Base-by-base conservation (phyloP, 495 filamentous ascomycete genomes). In the Aspergillus nanangensis region DNA sequence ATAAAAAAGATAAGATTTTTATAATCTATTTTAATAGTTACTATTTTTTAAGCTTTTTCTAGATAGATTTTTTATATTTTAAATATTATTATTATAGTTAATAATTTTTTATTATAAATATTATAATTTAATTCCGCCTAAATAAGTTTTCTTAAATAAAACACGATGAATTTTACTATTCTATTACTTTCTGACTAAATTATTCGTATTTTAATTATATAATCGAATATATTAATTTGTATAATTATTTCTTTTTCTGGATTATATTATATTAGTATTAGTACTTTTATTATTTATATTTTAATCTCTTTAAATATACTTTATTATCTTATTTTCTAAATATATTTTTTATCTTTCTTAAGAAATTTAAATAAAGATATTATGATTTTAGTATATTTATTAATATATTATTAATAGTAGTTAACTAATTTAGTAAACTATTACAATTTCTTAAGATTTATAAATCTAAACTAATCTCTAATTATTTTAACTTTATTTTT, bases 191-290 rank as follows among this genome's bases (percentile, higher is more conserved):
- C n/a, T n/a, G n/a, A n/a, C n/a, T n/a, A n/a, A n/a, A n/a, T n/a
- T n/a, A n/a, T n/a, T n/a, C n/a, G n/a, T n/a, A n/a, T n/a, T n/a
- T n/a, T n/a, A n/a, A n/a, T n/a, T n/a, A n/a, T n/a, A n/a, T n/a
- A n/a, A n/a, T n/a, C n/a, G n/a, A n/a, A n/a, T n/a, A n/a, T n/a
- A n/a, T n/a, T n/a, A n/a, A n/a, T n/a, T 22, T 39, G 18, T 18
- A 39, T 39, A 4, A 39, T 39, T 19, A 39, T 39, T 21, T 3
- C 5, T 39, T 39, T 39, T 3, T 22, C 20, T 39, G 22, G 37
- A 39, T 39, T 39, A 39, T 39, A 39, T 39, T 39, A 39, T 21
- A 21, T 21, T 8, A 39, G n/a, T 13, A 39, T 39, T 39, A 39
- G 22, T 39, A 39, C 22, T 19, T 7, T 39, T 19, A n/a, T 39